These are phyloP conservation scores for Tuber umbilicatum DNA, from an alignment of 495 filamentous ascomycete species.

Conservation along the genomic window DNA sequence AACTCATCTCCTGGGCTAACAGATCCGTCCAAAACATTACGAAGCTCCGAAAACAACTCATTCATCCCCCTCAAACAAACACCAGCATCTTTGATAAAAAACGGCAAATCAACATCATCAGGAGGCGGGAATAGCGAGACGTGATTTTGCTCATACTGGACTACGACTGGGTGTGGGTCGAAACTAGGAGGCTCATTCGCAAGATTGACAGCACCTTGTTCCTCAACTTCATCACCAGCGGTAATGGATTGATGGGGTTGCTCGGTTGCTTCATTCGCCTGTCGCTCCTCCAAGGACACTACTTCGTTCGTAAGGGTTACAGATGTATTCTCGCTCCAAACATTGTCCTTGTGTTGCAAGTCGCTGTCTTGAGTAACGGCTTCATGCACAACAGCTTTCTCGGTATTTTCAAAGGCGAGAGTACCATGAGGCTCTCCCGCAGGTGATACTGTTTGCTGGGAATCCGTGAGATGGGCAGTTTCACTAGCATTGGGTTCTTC, in stretches of 20 bases:
- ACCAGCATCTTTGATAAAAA: conserved; percentile 32
- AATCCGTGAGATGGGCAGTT: background rate
- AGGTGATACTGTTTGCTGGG: background rate
- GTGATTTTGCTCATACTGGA: conserved; percentile 36
- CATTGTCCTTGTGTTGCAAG: conserved; percentile 26
- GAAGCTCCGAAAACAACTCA: conserved; percentile 34
- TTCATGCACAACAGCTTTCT: background rate
- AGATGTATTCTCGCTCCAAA: conserved; percentile 36
- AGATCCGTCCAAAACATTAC: conserved; percentile 35
- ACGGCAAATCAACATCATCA: conserved; percentile 31
- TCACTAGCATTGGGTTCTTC: background rate
- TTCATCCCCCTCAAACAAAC: conserved; percentile 34
- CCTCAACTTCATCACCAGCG: conserved; percentile 15
- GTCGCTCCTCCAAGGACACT: conserved; percentile 28
- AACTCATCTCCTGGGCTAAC: conserved; percentile 31
- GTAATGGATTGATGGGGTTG: conserved; percentile 9
- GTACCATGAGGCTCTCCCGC: background rate
- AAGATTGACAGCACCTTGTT: conserved; percentile 12
- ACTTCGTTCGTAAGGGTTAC: conserved; percentile 31
- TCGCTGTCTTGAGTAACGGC: conserved; percentile 17
- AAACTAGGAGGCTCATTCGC: conserved; percentile 18
- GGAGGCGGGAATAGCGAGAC: conserved; percentile 36
- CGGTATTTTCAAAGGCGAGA: background rate
- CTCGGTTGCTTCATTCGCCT: conserved; percentile 17
- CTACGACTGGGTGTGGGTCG: conserved; percentile 33